Base-by-base conservation (phyloP, 495 filamentous ascomycete genomes). In the Aspergillus diversus region DNA sequence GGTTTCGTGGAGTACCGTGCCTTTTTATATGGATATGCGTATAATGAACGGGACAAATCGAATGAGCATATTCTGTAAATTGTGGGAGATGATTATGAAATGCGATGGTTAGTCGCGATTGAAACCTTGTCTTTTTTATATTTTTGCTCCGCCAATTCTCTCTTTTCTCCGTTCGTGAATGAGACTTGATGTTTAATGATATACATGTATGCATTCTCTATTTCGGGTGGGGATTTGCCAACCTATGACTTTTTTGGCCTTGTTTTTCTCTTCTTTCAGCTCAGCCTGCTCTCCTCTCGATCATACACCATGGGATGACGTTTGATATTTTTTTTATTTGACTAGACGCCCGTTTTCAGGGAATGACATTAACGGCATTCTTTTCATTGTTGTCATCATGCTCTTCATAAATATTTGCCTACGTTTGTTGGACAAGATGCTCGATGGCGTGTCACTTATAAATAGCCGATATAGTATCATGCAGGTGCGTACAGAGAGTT, bases 111-210 rank as follows among this genome's bases (percentile, higher is more conserved):
- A n/a, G 39, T 51, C 39, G 53, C 42, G 34, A 33, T 50, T 56
- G 15, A 55, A 27, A 13, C 9, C 48, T n/a, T 62, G 34, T 21
- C 8, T 56, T 49, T 61, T 55, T 48, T 13, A 49, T 15, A 5
- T 50, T 42, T 5, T 60, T 27, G 21, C 47, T 48, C 47, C 51
- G 27, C 34, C 42, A 31, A 47, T 53, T 39, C 33, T 42, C 33
- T 54, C 17, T 54, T n/a, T 60, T 51, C 46, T 49, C 52, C 53
- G 37, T 57, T 55, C 17, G 21, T 60, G 52, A n/a, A 62, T 46
- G 54, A 62, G 55, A 31, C 32, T 63, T 66, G 55, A 64, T 63
- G 64, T 55, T 58, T 66, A 50, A 66, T 57, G 61, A 63, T 63
- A 66, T 63, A 60, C 58, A 59, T 52, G 54, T 31, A 50, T 21